phyloP scores from a whole-genome alignment of 768 basidiomycete genomes.

The Podaxis mareebaensis region DNA sequence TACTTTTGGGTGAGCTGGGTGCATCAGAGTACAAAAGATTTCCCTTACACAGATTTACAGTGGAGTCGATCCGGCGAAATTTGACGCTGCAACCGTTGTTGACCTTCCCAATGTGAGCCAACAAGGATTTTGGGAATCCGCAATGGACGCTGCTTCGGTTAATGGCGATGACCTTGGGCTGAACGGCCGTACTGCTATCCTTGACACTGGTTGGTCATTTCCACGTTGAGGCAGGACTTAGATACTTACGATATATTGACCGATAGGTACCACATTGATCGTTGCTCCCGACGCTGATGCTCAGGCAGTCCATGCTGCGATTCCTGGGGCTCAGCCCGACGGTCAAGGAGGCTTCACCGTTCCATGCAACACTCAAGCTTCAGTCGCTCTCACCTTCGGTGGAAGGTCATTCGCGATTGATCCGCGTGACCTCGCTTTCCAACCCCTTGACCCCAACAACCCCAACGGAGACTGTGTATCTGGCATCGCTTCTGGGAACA shows the following conservation, averaged over 20 bases:
- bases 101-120: conserved; percentile 64
- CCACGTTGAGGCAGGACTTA: neutral
- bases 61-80: conserved; percentile 53
- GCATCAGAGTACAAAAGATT: neutral
- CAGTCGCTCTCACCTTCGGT: conserved; percentile 60
- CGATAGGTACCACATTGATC: conserved; percentile 17
- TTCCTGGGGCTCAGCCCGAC: conserved; percentile 52
- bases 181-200: conserved; percentile 67
- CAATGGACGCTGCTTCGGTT: conserved; percentile 58
- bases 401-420: conserved; percentile 58
- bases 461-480: conserved; percentile 58
- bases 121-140: conserved; percentile 82
- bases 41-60: conserved; percentile 25
- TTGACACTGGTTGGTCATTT: conserved; percentile 47
- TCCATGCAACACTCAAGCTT: conserved; percentile 61
- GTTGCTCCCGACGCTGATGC: conserved; percentile 42
- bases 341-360: conserved; percentile 50
- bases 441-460: conserved; percentile 48
- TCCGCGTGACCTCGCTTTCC: conserved; percentile 56
- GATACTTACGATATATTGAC: conserved; percentile 14
- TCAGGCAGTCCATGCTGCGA: conserved; percentile 52
- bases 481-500: conserved; percentile 55
- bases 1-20: conserved; percentile 54
- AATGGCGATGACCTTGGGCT: conserved; percentile 55
- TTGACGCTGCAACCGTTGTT: conserved; percentile 59